Evolutionary conservation across 805 yeast species (phyloP), one percentile per base, ranked within the genome.

Genomic region (Saccharomycopsis sp.): DNA sequence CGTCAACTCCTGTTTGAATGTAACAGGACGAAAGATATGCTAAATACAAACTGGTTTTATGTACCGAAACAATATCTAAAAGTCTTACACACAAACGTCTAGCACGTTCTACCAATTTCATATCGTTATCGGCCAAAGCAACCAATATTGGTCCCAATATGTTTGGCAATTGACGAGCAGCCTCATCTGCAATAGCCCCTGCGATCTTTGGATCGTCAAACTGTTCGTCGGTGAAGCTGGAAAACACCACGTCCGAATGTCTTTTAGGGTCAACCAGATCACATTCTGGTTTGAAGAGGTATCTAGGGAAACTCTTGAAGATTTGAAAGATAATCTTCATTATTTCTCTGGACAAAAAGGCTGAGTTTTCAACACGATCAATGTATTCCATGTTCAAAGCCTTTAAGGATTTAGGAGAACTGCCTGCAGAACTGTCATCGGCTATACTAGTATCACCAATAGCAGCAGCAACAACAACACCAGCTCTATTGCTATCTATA

Each of bases 261-360:
- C 41, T 9, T 9, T 35, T 35, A 35, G 41, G 41, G 14, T 35
- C 41, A 14, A 35, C 41, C 14, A 14, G 41, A 35, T 14, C 14
- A 9, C 8, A 35, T 35, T 35, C 60, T 8, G 56, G 53, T 44
- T 55, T 56, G 56, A 61, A 61, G 53, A 61, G 58, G 20, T 56
- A 52, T 23, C 35, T 19, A 2, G 57, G 53, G 23, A 53, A 56
- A 24, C 12, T 52, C 35, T 52, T 54, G 23, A 59, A 61, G 35
- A 61, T 61, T 22, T 54, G 58, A 29, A 61, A 61, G 3, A 59
- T n/a, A 15, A 59, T 35, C 53, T 59, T 61, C 7, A 59, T 53
- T 50, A 59, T 56, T 55, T 61, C 64, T 54, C 64, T 54, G 2
- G 64, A 54, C n/a, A 61, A 52, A 34, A 59, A 59, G n/a, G 60